Evolutionary conservation across 2,329 filamentous ascomycete genomes (phyloP).

Genomic region (Calonectria naviculata): DNA sequence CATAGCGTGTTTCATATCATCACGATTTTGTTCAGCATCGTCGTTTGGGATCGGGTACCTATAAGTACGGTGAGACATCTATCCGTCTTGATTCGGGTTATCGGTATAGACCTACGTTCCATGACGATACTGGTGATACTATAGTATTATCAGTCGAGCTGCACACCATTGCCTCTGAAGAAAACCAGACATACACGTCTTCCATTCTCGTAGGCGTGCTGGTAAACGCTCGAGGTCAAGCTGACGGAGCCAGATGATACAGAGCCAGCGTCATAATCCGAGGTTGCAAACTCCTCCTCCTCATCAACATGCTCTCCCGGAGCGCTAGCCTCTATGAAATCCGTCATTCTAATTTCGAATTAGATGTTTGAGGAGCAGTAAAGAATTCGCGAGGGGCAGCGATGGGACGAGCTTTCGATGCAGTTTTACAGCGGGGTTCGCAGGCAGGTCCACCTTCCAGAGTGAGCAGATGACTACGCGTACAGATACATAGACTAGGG

Average conservation of each 20-base stretch:
- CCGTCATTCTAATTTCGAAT: constrained; percentile 12
- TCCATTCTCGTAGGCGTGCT: constrained; percentile 38
- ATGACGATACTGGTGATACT: constrained; percentile 39
- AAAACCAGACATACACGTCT: constrained; percentile 25
- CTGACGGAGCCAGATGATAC: constrained; percentile 31
- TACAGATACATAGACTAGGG: background rate
- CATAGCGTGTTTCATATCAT: constrained; percentile 46
- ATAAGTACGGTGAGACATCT: constrained; percentile 26
- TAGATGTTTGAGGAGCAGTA: background rate
- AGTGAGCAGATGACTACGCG: background rate
- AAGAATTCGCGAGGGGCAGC: background rate
- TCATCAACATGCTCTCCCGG: constrained; percentile 16
- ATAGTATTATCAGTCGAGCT: accelerated
- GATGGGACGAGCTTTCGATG: background rate
- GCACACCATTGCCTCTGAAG: no score
- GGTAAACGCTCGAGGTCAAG: constrained; percentile 35
- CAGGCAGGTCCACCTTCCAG: background rate
- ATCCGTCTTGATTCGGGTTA: accelerated
- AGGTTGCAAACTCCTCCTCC: constrained; percentile 34
- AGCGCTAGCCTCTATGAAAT: constrained; percentile 24
- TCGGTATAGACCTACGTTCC: constrained; percentile 34
- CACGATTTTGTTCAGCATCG: constrained; percentile 39
- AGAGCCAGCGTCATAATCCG: constrained; percentile 29
- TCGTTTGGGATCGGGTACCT: constrained; percentile 42
- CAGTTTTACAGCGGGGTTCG: background rate